These are phyloP conservation scores for Blastobotrys raffinosifermentans DNA, from an alignment of 1,139 yeast genomes.

Conservation along the genomic window DNA sequence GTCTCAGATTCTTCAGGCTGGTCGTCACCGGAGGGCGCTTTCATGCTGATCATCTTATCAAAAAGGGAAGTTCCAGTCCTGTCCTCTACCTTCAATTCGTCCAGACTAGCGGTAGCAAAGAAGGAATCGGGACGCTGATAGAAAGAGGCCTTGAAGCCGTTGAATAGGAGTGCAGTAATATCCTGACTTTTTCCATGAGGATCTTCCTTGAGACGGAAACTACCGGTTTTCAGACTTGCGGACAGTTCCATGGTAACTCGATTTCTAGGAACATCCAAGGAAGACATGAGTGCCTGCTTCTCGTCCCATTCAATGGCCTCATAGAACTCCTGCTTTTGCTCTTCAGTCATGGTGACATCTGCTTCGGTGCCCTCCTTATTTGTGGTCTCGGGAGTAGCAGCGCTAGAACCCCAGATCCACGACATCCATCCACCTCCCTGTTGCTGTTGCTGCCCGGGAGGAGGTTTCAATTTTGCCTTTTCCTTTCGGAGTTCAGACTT, in stretches of 20 bases:
- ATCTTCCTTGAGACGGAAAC: conserved; percentile 51
- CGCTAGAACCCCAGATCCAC: conserved; percentile 35
- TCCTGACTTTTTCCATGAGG: conserved; percentile 34
- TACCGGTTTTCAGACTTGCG: conserved; percentile 70
- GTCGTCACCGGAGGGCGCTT: conserved; percentile 37
- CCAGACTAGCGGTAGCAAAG: conserved; percentile 62
- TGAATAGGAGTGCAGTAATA: conserved; percentile 74
- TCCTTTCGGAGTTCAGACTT: conserved; percentile 59
- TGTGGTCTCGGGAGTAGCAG: conserved; percentile 15
- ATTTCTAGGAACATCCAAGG: conserved; percentile 68
- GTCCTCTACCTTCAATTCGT: conserved; percentile 82
- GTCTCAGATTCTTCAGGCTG: conserved; percentile 19
- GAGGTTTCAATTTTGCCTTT: conserved; percentile 23
- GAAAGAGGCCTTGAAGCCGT: conserved; percentile 71
- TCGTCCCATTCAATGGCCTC: conserved; percentile 94
- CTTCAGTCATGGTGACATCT: conserved; percentile 37
- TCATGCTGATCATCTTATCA: conserved; percentile 85
- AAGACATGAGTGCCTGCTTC: conserved; percentile 44
- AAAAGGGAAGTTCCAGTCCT: conserved; percentile 70
- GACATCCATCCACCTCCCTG: conserved; percentile 28
- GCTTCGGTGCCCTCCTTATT: conserved; percentile 22
- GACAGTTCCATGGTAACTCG: conserved; percentile 60
- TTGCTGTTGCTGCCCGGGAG: conserved; percentile 7
- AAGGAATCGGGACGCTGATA: conserved; percentile 77
- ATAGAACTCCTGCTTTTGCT: conserved; percentile 62